These are phyloP conservation scores for Pyracantha coccinea DNA, from an alignment of 331 rosid genomes.

Conservation along the genomic window DNA sequence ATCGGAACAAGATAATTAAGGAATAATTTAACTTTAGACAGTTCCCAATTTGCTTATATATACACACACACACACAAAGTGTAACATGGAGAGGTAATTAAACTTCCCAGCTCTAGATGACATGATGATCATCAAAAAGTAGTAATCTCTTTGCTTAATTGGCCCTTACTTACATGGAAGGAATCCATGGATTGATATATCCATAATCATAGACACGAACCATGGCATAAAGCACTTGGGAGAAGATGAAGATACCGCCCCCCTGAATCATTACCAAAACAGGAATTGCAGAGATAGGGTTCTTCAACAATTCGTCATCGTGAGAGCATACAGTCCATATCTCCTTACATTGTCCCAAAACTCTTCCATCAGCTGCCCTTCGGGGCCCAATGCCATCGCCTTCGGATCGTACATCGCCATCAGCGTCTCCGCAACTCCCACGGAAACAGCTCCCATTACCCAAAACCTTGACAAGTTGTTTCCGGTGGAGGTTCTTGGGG, in stretches of 20 bases:
- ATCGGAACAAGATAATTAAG: neutral
- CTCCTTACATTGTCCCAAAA: slow-evolving; percentile 95
- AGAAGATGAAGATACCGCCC: slow-evolving; percentile 46
- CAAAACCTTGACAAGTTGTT: slow-evolving; percentile 21
- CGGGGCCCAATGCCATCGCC: slow-evolving; percentile 88
- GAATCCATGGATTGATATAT: neutral
- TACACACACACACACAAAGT: too few relatives aligned
- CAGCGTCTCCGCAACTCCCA: slow-evolving; percentile 50
- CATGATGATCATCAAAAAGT: neutral
- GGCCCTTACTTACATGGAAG: neutral
- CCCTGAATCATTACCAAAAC: slow-evolving; percentile 36
- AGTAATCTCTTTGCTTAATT: neutral
- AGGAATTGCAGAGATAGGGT: slow-evolving; percentile 71
- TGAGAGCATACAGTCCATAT: slow-evolving; percentile 76
- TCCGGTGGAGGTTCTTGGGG: too few relatives aligned
- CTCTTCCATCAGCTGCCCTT: slow-evolving; percentile 89
- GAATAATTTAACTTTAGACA: neutral
- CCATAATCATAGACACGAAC: slow-evolving; percentile 55
- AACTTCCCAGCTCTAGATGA: neutral
- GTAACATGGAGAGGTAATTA: too few relatives aligned
- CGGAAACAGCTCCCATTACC: slow-evolving; percentile 58
- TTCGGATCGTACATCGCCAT: slow-evolving; percentile 43
- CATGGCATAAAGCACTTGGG: slow-evolving; percentile 80
- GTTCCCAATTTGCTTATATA: neutral
- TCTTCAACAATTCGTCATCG: slow-evolving; percentile 63